These are phyloP conservation scores for Cicer bijugum DNA, from an alignment of 306 rosid genomes.

Conservation along the genomic window DNA sequence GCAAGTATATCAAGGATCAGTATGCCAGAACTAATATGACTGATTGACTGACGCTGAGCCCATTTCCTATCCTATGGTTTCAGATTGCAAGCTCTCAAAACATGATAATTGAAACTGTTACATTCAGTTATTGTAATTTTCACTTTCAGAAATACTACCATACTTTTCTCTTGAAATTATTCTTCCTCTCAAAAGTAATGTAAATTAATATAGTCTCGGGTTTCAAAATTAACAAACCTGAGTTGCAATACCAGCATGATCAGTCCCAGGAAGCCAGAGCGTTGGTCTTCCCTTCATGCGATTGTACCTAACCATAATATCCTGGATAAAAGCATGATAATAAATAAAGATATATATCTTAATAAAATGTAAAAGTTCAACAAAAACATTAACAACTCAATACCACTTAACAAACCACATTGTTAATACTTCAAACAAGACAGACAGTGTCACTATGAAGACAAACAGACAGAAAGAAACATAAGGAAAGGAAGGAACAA, in stretches of 20 bases:
- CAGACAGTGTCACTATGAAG: not conserved
- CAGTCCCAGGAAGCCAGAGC: slow-evolving; percentile 97
- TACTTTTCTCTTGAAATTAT: not conserved
- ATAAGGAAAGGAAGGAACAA: slow-evolving; percentile 24
- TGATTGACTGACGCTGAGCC: no score
- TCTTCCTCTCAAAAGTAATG: slow-evolving; percentile 4
- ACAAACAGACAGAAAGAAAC: slow-evolving; percentile 28
- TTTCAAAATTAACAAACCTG: slow-evolving; percentile 64
- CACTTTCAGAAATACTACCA: no score
- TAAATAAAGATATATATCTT: slow-evolving; percentile 9
- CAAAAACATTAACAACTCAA: slow-evolving; percentile 23
- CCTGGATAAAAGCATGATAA: slow-evolving; percentile 55
- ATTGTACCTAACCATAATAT: slow-evolving; percentile 92
- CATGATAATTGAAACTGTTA: no score
- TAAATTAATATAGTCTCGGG: not conserved
- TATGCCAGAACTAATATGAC: no score
- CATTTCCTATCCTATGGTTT: no score
- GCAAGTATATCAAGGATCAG: no score
- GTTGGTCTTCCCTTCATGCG: slow-evolving; percentile 98
- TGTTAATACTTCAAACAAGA: not conserved
- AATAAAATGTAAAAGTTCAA: not conserved
- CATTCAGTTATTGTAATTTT: no score
- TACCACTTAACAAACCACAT: not conserved
- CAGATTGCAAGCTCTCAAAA: no score
- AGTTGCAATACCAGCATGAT: slow-evolving; percentile 99